phyloP scores from a whole-genome alignment of 2,329 filamentous ascomycete genomes.

The Microcyclospora tardicrescens region DNA sequence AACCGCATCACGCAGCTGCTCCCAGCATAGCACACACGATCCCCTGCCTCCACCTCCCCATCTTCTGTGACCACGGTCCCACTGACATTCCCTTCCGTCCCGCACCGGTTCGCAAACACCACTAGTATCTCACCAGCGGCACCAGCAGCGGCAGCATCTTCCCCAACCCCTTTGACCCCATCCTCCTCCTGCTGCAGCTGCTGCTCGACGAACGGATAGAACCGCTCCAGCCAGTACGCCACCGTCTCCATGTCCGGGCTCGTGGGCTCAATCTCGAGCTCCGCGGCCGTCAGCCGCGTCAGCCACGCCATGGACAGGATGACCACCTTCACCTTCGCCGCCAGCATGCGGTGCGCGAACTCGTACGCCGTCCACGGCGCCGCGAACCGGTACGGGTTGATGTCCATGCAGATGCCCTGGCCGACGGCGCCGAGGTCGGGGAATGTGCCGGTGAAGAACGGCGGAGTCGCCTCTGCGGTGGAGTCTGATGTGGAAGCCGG shows the following conservation, averaged over 20 bases:
- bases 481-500: conserved; percentile 10
- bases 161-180: no score
- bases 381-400: conserved; percentile 51
- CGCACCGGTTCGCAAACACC: conserved; percentile 58
- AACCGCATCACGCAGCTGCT: conserved; percentile 61
- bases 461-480: conserved; percentile 7
- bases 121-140: conserved; percentile 45
- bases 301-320: conserved; percentile 70
- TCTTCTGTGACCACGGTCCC: conserved; percentile 16
- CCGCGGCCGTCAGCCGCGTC: conserved; percentile 41
- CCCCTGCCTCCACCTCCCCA: conserved; percentile 19
- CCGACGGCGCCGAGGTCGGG: conserved; percentile 26
- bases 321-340: conserved; percentile 46
- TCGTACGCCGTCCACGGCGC: conserved; percentile 47
- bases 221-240: conserved; percentile 59
- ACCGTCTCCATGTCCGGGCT: conserved; percentile 60
- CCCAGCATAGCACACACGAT: conserved; percentile 52
- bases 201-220: conserved; percentile 45
- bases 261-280: conserved; percentile 33
- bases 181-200: conserved; percentile 20
- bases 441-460: conserved; percentile 27
- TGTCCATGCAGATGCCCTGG: conserved; percentile 42
- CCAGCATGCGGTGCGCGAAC: conserved; percentile 44
- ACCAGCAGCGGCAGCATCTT: no score
- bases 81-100: conserved; percentile 38